Evolutionary conservation across 2,329 filamentous ascomycete species (phyloP).

Genomic region (Sporothrix protearum): DNA sequence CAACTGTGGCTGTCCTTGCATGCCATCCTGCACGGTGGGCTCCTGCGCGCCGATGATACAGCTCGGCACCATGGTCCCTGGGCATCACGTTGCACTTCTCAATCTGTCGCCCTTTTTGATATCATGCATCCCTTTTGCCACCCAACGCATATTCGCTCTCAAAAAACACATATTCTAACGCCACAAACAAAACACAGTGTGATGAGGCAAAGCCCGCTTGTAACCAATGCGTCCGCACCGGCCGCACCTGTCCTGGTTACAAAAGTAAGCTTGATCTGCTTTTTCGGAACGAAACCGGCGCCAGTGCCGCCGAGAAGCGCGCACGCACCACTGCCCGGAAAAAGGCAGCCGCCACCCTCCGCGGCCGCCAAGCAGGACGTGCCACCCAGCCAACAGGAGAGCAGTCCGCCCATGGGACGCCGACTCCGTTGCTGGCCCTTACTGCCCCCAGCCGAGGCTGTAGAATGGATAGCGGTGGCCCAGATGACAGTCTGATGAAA

Average conservation of each 20-base stretch:
- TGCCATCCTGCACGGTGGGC: background rate
- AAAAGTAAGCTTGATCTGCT: slow-evolving; percentile 69
- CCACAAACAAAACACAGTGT: slow-evolving; percentile 45
- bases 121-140: background rate
- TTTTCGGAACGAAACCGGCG: slow-evolving; percentile 67
- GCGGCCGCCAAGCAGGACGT: slow-evolving; percentile 20
- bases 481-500: background rate
- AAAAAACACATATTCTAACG: slow-evolving; percentile 24
- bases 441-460: background rate
- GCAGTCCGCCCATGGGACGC: background rate
- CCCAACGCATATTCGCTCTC: background rate
- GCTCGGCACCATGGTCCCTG: background rate
- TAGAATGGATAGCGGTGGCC: background rate
- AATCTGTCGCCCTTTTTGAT: background rate
- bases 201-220: slow-evolving; percentile 65
- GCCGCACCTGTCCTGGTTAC: slow-evolving; percentile 63
- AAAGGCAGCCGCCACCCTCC: slow-evolving; percentile 5
- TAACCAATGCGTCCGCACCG: slow-evolving; percentile 61
- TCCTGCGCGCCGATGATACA: background rate
- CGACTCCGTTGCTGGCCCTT: background rate
- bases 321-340: slow-evolving; percentile 16
- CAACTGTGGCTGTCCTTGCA: background rate
- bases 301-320: slow-evolving; percentile 34
- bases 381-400: background rate
- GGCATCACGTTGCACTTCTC: background rate